Percentiles rank a stretch among this genome's conserved stretches.
phyloP scores from a whole-genome alignment of 2,329 filamentous ascomycete genomes.

The Intubia oerlemansii region DNA sequence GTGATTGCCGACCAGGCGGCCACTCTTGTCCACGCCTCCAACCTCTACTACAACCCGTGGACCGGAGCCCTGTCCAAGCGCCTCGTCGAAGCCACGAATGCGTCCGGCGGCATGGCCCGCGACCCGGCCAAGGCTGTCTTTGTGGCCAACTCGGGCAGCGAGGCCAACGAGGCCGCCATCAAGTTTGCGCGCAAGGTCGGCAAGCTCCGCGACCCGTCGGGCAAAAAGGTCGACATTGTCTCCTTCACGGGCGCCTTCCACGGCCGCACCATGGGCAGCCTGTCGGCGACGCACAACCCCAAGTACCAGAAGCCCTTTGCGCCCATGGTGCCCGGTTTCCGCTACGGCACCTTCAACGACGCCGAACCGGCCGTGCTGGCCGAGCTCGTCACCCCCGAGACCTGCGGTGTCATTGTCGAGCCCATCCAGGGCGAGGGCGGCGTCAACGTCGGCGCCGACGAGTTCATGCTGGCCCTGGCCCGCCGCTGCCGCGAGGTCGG shows the following conservation, averaged over 20 bases:
- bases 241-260: constrained; percentile 90
- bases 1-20: constrained; percentile 45
- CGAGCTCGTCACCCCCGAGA: constrained; percentile 58
- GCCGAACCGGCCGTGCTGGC: constrained; percentile 52
- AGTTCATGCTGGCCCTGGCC: constrained; percentile 71
- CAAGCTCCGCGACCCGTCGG: constrained; percentile 49
- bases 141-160: constrained; percentile 87
- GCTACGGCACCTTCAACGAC: constrained; percentile 72
- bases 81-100: constrained; percentile 60
- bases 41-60: constrained; percentile 95
- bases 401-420: constrained; percentile 88
- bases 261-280: constrained; percentile 81
- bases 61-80: constrained; percentile 74
- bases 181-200: constrained; percentile 92
- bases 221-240: constrained; percentile 62
- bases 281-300: constrained; percentile 92
- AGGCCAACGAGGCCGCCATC: constrained; percentile 94
- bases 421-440: constrained; percentile 96
- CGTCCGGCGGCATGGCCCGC: constrained; percentile 56
- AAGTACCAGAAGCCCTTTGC: constrained; percentile 94
- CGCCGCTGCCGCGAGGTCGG: constrained; percentile 69
- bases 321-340: constrained; percentile 89
- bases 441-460: constrained; percentile 60
- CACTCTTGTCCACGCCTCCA: constrained; percentile 77
- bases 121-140: constrained; percentile 49